Percentiles rank a stretch among this genome's conserved stretches.
Evolutionary conservation across 2,329 filamentous ascomycete species (phyloP).

Genomic region (Ascochyta rabiei): DNA sequence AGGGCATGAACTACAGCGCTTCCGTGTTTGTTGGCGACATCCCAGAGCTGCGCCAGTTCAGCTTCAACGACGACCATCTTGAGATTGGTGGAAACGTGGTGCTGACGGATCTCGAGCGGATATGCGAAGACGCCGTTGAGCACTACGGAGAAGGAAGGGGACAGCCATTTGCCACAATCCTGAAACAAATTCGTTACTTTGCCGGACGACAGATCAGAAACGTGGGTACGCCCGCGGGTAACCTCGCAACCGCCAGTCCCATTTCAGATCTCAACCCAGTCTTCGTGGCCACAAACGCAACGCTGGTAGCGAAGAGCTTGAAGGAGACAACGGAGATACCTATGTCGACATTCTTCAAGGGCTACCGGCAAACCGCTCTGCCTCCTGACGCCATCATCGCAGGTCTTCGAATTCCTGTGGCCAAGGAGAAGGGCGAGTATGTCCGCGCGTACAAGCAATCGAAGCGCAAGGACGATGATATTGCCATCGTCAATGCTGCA

Average conservation of each 20-base stretch:
- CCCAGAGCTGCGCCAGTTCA: constrained; percentile 81
- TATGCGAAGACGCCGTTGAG: constrained; percentile 78
- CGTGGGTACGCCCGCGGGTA: constrained; percentile 95
- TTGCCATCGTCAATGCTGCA: constrained; percentile 93
- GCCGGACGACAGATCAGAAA: constrained; percentile 95
- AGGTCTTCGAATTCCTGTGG: constrained; percentile 82
- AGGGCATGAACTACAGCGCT: constrained; percentile 85
- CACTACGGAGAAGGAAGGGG: constrained; percentile 74
- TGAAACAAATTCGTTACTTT: constrained; percentile 94
- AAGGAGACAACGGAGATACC: constrained; percentile 80
- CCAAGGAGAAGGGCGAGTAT: constrained; percentile 76
- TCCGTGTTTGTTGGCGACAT: constrained; percentile 96
- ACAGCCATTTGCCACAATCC: constrained; percentile 87
- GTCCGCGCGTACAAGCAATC: constrained; percentile 94
- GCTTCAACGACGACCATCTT: constrained; percentile 78
- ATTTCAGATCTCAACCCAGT: constrained; percentile 97
- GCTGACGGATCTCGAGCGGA: constrained; percentile 86
- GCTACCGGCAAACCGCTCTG: constrained; percentile 84
- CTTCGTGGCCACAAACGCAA: constrained; percentile 83
- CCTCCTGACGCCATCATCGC: constrained; percentile 83
- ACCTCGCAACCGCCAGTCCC: constrained; percentile 90
- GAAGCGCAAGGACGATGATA: constrained; percentile 97
- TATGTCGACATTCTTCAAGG: constrained; percentile 90
- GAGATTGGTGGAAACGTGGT: constrained; percentile 93
- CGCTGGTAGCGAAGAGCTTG: constrained; percentile 79